Conservation (phyloP, 768 basidiomycete genomes). For the Pleurotus tuber-regium region DNA sequence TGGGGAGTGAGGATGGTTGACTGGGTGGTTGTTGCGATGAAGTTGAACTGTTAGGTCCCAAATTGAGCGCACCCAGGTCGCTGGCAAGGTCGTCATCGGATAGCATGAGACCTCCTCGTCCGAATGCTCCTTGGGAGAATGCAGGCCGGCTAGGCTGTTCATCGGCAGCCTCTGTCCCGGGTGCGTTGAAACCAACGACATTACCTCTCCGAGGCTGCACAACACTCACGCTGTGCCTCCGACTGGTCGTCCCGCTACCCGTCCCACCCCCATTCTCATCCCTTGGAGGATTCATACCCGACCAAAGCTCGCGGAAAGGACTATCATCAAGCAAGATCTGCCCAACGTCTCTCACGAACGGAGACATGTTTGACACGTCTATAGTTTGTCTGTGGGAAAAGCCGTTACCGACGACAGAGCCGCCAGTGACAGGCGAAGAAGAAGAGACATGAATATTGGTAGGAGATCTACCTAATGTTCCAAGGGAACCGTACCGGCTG, state of each 20-base stretch:
- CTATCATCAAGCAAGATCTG: constrained; percentile 73
- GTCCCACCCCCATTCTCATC: constrained; percentile 61
- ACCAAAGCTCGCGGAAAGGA: constrained; percentile 73
- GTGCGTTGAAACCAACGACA: constrained; percentile 67
- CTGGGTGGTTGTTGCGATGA: constrained; percentile 55
- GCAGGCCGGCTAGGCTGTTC: constrained; percentile 31
- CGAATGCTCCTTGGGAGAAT: constrained; percentile 27
- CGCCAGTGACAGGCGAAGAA: constrained; percentile 43
- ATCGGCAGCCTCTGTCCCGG: constrained; percentile 39
- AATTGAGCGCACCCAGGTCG: constrained; percentile 61
- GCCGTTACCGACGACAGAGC: constrained; percentile 41
- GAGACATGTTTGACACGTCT: constrained; percentile 77
- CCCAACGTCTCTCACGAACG: constrained; percentile 81
- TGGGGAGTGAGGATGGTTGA: constrained; percentile 74
- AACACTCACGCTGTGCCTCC: constrained; percentile 81
- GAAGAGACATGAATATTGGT: constrained; percentile 49
- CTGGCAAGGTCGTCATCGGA: constrained; percentile 80
- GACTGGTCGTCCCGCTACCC: constrained; percentile 79
- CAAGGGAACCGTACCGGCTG: constrained; percentile 66
- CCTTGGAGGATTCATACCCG: constrained; percentile 60
- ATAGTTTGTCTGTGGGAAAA: constrained; percentile 38
- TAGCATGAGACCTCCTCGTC: constrained; percentile 62
- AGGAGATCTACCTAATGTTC: constrained; percentile 53
- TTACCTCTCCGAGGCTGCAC: constrained; percentile 71
- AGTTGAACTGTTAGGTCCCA: constrained; percentile 45